Base-by-base conservation (phyloP, 2,329 filamentous ascomycete species). In the Hypoxylon sp. region DNA sequence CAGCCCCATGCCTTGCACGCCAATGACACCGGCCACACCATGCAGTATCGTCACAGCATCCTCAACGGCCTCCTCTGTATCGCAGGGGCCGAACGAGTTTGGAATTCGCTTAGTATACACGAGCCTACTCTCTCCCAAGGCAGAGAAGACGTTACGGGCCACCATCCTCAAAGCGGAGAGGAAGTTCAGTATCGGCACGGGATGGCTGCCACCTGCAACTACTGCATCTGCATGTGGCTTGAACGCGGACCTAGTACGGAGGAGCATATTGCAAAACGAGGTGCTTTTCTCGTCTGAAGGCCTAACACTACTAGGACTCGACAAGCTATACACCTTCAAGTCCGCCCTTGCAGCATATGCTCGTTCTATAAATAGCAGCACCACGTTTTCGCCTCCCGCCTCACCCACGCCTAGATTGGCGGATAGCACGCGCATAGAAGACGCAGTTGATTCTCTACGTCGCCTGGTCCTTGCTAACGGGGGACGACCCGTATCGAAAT, bases 251-350 rank as follows among this genome's bases (percentile, higher is more conserved):
- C 81, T 91, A 14, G 81, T 90, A 53, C 82, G 83, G 60, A 83
- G 85, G 63, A 90, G 88, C 30, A 80, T 89, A 27, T 75, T 80
- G 44, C 90, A 91, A 72, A 88, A 90, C 75, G 86, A 90, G 64
- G 78, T 88, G 25, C 81, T 91, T 59, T 91, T 90, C 81, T 84
- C 85, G 1, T 84, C 86, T 1, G 85, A 87, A 27, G 88, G 88
- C 17, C 82, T 92, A 10, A 89, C 85, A 0, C 79, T 92, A 6
- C 77, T 90, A 13, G 84, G 88, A 0, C 82, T 91, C 10, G 89
- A 91, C 77, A 84, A 88, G 55, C 78, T 90, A 50, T 92, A 90
- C 79, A 89, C 86, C 46, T 88, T 92, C 80, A 90, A 90, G 77
- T 82, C 83, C 51, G 87, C 88, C 0, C 82, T 91, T 10, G 83